Percentiles rank a stretch among this genome's conserved stretches.
Evolutionary conservation across 2,329 filamentous ascomycete species (phyloP).

Genomic region (Fusarium sp.): DNA sequence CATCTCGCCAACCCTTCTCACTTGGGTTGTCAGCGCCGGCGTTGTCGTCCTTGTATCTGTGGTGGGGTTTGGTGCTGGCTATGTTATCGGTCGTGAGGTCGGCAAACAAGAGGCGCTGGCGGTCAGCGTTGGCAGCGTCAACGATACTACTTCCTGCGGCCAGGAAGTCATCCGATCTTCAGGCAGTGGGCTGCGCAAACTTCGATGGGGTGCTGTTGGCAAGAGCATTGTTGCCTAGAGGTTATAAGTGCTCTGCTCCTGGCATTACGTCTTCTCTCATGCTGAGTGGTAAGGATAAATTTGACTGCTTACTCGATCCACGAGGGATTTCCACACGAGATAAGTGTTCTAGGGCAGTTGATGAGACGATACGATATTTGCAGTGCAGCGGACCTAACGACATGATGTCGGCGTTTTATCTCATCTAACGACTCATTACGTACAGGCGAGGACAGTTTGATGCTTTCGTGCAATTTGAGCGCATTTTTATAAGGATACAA

Average conservation of each 20-base stretch:
- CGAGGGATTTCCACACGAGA: slow-evolving; percentile 4
- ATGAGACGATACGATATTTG: slow-evolving; percentile 36
- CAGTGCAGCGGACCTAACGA: slow-evolving; percentile 28
- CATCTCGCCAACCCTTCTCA: slow-evolving; percentile 71
- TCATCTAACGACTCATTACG: slow-evolving; percentile 26
- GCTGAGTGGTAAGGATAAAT: slow-evolving; percentile 1
- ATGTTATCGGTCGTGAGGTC: slow-evolving; percentile 76
- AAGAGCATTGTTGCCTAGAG: slow-evolving; percentile 63
- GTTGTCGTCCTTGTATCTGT: slow-evolving; percentile 77
- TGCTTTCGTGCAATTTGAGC: slow-evolving; percentile 21
- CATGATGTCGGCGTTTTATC: slow-evolving; percentile 33
- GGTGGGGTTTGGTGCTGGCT: slow-evolving; percentile 77
- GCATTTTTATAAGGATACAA: slow-evolving; percentile 36
- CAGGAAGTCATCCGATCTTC: slow-evolving; percentile 67
- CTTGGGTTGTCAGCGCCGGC: slow-evolving; percentile 75
- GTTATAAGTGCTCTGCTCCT: slow-evolving; percentile 4
- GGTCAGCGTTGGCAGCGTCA: slow-evolving; percentile 56
- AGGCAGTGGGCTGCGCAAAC: slow-evolving; percentile 64
- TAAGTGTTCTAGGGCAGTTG: slow-evolving; percentile 21
- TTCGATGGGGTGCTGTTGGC: slow-evolving; percentile 68
- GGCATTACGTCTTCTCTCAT: not conserved
- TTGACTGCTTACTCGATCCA: slow-evolving; percentile 7
- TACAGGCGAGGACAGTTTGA: slow-evolving; percentile 16
- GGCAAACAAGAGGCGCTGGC: slow-evolving; percentile 71
- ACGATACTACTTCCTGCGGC: slow-evolving; percentile 64